A percentile compares a stretch with the other conserved stretches of the same genome.
Conservation (phyloP, 129 eudicot genomes). For the Ambrosia trifida region DNA sequence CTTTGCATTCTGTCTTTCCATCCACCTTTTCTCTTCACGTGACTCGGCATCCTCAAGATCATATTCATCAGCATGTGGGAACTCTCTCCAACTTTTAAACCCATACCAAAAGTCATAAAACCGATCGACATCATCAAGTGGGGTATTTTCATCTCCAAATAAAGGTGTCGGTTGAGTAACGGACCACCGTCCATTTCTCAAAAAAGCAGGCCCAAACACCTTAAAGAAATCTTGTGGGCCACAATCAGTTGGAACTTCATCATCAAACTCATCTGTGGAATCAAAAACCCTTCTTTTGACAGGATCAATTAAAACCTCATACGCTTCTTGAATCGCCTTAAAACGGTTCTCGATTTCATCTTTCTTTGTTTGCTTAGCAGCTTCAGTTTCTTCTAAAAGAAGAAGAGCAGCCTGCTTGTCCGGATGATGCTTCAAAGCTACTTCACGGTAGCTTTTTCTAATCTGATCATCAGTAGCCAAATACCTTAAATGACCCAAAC, state of each 20-base stretch:
- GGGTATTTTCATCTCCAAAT: conserved; percentile 73
- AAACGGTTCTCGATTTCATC: conserved; percentile 89
- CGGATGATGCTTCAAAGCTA: conserved; percentile 88
- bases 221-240: conserved; percentile 83
- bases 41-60: conserved; percentile 98
- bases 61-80: conserved; percentile 88
- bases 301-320: conserved; percentile 83
- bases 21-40: conserved; percentile 95
- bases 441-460: conserved; percentile 77
- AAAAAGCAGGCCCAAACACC: conserved; percentile 91
- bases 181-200: conserved; percentile 94
- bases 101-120: conserved; percentile 88
- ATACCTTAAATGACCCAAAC: conserved; percentile 82
- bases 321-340: conserved; percentile 90
- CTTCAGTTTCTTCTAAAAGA: conserved; percentile 71
- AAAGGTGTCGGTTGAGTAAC: conserved; percentile 73
- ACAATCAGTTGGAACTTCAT: conserved; percentile 86
- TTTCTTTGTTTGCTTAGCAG: conserved; percentile 77
- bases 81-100: conserved; percentile 97
- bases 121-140: conserved; percentile 66
- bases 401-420: conserved; percentile 89
- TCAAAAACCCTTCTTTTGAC: conserved; percentile 79
- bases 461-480: conserved; percentile 92
- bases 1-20: conserved; percentile 97
- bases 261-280: conserved; percentile 96